A percentile compares a stretch with the other conserved stretches of the same genome.
Evolutionary conservation across 257 asterid genomes (phyloP).

Genomic region (Oldenlandia corymbosa): DNA sequence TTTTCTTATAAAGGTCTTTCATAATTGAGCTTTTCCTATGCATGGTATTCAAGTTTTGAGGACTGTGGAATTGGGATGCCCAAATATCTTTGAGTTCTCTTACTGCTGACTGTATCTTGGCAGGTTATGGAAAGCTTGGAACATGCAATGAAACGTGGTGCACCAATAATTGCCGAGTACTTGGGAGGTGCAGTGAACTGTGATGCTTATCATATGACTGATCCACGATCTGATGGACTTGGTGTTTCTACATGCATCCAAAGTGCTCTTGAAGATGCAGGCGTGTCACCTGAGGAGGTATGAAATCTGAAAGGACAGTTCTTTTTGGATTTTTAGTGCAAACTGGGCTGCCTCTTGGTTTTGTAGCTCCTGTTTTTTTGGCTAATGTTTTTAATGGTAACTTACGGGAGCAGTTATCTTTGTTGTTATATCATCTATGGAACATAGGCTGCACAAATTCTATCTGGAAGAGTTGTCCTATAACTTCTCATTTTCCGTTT

Average conservation of each 20-base stretch:
- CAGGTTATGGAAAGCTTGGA: constrained; percentile 97
- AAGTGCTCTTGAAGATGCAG: constrained; percentile 73
- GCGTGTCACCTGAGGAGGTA: constrained; percentile 95
- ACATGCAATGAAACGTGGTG: constrained; percentile 87
- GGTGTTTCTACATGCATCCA: constrained; percentile 89
- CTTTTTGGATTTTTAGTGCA: background rate
- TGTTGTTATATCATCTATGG: background rate
- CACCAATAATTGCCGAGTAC: constrained; percentile 87
- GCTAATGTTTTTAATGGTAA: background rate
- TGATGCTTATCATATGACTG: constrained; percentile 96
- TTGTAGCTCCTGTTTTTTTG: no score
- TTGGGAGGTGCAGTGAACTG: constrained; percentile 93
- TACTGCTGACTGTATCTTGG: constrained; percentile 13
- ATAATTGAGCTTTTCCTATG: background rate
- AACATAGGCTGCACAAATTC: background rate
- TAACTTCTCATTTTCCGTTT: background rate
- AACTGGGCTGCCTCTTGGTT: no score
- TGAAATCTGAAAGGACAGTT: background rate
- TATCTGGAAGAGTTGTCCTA: background rate
- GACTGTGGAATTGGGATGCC: background rate
- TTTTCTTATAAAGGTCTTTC: background rate
- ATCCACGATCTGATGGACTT: constrained; percentile 92
- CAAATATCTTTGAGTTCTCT: background rate
- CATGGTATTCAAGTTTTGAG: background rate
- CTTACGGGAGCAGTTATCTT: background rate